Conservation (phyloP, 768 basidiomycete species). For the Steccherinum ochraceum region DNA sequence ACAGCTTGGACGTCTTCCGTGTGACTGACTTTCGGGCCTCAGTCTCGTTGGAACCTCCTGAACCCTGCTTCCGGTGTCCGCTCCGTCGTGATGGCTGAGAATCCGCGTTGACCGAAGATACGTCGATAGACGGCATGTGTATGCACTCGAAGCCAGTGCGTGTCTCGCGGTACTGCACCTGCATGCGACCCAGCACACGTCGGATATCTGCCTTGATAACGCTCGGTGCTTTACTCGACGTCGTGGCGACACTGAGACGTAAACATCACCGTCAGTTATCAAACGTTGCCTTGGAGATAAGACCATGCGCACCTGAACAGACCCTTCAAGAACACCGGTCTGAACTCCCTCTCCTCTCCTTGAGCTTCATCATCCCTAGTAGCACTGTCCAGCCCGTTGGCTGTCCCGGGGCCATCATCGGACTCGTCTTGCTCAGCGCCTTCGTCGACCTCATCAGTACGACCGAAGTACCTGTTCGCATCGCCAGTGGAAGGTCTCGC, state of each 20-base stretch:
- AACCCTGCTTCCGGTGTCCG: slow-evolving; percentile 37
- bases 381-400: slow-evolving; percentile 27
- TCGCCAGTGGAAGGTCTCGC: slow-evolving; percentile 29
- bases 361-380: slow-evolving; percentile 34
- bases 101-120: slow-evolving; percentile 50
- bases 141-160: slow-evolving; percentile 95
- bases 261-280: slow-evolving; percentile 1
- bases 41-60: slow-evolving; percentile 49
- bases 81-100: slow-evolving; percentile 26
- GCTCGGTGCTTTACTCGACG: slow-evolving; percentile 80
- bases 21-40: slow-evolving; percentile 46
- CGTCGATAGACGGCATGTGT: slow-evolving; percentile 89
- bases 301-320: slow-evolving; percentile 70
- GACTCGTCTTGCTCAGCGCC: slow-evolving; percentile 29
- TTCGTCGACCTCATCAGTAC: slow-evolving; percentile 41
- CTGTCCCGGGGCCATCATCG: slow-evolving; percentile 31
- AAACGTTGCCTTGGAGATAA: slow-evolving; percentile 2
- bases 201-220: slow-evolving; percentile 81
- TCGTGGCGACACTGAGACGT: slow-evolving; percentile 76
- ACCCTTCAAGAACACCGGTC: slow-evolving; percentile 94
- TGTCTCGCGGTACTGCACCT: slow-evolving; percentile 88
- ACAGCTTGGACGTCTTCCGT: slow-evolving; percentile 74
- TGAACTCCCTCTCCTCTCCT: slow-evolving; percentile 71
- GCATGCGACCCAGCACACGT: slow-evolving; percentile 87
- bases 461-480: slow-evolving; percentile 44